phyloP scores from a whole-genome alignment of 164 flowering plant species.

The Kingdonia uniflora region DNA sequence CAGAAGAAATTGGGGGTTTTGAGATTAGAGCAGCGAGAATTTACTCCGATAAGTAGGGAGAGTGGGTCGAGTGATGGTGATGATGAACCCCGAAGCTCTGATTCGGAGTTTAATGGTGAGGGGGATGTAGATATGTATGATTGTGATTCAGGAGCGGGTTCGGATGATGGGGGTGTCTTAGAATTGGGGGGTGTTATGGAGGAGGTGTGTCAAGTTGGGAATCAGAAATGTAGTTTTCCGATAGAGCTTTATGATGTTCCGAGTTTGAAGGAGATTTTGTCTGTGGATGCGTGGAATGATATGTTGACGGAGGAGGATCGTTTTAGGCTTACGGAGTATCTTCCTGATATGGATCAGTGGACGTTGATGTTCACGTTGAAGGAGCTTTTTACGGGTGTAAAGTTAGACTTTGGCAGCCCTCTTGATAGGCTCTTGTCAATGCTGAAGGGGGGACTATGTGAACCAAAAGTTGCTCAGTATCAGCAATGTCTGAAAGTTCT shows the following conservation, averaged over 20 bases:
- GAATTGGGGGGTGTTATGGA: conserved; percentile 77
- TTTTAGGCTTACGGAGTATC: conserved; percentile 46
- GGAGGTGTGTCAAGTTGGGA: conserved; percentile 72
- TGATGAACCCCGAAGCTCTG: conserved; percentile 36
- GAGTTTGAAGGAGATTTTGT: conserved; percentile 52
- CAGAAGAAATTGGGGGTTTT: too few species aligned
- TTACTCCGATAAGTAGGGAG: conserved; percentile 28
- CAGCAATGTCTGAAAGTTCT: conserved; percentile 64
- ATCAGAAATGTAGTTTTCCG: conserved; percentile 62
- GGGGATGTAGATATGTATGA: conserved; percentile 52
- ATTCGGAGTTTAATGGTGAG: conserved; percentile 29
- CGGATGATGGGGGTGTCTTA: conserved; percentile 65
- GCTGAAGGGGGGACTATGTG: conserved; percentile 90
- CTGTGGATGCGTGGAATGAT: conserved; percentile 89
- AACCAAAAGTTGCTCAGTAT: conserved; percentile 83
- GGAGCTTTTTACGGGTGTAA: conserved; percentile 56
- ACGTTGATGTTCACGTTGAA: conserved; percentile 51
- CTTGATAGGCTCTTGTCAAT: conserved; percentile 45
- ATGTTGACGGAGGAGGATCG: conserved; percentile 77
- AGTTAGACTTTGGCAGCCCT: conserved; percentile 89
- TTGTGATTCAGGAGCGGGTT: conserved; percentile 80
- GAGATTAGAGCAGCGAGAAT: too few species aligned
- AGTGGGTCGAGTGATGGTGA: conserved; percentile 61
- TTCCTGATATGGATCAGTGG: conserved; percentile 86
- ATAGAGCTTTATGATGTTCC: conserved; percentile 77